phyloP scores from a whole-genome alignment of 2,329 filamentous ascomycete species.

The Verticillium albo-atrum region DNA sequence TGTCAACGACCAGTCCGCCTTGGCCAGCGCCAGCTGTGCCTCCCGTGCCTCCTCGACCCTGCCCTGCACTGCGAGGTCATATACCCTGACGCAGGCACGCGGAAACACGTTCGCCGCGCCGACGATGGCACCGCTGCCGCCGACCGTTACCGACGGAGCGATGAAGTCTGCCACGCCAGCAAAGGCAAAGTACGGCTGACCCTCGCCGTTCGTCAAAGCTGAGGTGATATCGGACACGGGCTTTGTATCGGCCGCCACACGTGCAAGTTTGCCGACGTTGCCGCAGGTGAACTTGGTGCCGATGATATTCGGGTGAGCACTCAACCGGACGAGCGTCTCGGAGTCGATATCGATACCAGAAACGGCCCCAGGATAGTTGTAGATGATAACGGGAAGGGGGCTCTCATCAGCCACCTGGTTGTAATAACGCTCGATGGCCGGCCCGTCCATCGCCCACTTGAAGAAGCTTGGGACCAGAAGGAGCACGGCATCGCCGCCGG shows the following conservation, averaged over 20 bases:
- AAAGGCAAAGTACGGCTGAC: slow-evolving; percentile 10
- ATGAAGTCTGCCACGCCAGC: slow-evolving; percentile 15
- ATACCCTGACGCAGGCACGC: slow-evolving; percentile 14
- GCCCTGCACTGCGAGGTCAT: slow-evolving; percentile 12
- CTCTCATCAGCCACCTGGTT: slow-evolving; percentile 9
- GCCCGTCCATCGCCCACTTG: slow-evolving; percentile 12
- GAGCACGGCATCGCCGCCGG: slow-evolving; percentile 12
- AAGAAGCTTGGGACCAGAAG: slow-evolving; percentile 14
- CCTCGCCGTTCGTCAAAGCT: neutral
- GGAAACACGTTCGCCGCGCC: slow-evolving; percentile 16
- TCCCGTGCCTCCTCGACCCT: slow-evolving; percentile 10
- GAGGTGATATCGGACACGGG: slow-evolving; percentile 7
- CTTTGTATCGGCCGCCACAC: slow-evolving; percentile 36
- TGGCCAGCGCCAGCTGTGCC: slow-evolving; percentile 13
- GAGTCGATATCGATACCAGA: slow-evolving; percentile 13
- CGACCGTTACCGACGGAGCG: slow-evolving; percentile 7
- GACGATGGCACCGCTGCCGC: slow-evolving; percentile 13
- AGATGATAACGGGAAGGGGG: slow-evolving; percentile 12
- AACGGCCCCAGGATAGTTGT: slow-evolving; percentile 14
- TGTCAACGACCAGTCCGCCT: slow-evolving; percentile 16
- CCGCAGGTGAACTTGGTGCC: slow-evolving; percentile 48
- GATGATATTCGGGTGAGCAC: slow-evolving; percentile 57
- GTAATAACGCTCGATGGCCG: slow-evolving; percentile 10
- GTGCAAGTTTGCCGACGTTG: slow-evolving; percentile 55
- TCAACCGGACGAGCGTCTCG: slow-evolving; percentile 24